Evolutionary conservation across 2,329 filamentous ascomycete genomes (phyloP), one percentile per base, ranked within the genome.

Genomic region (Phaeophleospora eucalypticola): DNA sequence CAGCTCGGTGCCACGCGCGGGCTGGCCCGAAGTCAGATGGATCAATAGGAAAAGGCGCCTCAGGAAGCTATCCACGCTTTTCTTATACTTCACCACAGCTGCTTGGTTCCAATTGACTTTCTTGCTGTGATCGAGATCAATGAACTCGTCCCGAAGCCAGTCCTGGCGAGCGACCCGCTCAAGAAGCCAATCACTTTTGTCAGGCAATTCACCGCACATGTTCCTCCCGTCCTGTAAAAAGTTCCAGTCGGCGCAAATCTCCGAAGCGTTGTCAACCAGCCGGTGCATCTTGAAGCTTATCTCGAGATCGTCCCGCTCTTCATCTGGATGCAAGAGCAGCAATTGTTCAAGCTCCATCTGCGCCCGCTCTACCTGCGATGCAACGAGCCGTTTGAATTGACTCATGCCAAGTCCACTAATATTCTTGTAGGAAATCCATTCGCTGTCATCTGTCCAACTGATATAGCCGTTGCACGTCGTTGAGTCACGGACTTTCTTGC

Each of bases 1-100:
- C 18, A 59, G 35, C 45, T 60, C 54, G 1, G 47, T 46, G 8
- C 46, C 48, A 9, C 54, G 41, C 2, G 52, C 49, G 6, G 52
- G 56, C 40, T 53, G 40, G 2, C 54, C 54, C 4, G 36, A 27
- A 1, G 56, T 57, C 7, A 60, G 41, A 34, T 58, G 52, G 12
- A 57, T 38, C 4, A 58, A 37, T 14, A 53, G 40, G 8, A 55
- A 46, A 24, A 56, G 37, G 18, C 39, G 33, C 43, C 53, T 36
- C 8, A 49, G 46, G 32, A 57, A 57, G 34, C 27, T 18, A n/a
- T 20, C 41, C n/a, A 29, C 36, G 15, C 27, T 3, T 10, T 8
- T n/a, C 8, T 8, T 8, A n/a, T 32, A 32, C 27, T 32, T 32
- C 8, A n/a, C n/a, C n/a, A n/a, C 27, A 32, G 27, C 8, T n/a